These are phyloP conservation scores for Ustilago crameri DNA, from an alignment of 1,284 basidiomycete species.

Conservation along the genomic window DNA sequence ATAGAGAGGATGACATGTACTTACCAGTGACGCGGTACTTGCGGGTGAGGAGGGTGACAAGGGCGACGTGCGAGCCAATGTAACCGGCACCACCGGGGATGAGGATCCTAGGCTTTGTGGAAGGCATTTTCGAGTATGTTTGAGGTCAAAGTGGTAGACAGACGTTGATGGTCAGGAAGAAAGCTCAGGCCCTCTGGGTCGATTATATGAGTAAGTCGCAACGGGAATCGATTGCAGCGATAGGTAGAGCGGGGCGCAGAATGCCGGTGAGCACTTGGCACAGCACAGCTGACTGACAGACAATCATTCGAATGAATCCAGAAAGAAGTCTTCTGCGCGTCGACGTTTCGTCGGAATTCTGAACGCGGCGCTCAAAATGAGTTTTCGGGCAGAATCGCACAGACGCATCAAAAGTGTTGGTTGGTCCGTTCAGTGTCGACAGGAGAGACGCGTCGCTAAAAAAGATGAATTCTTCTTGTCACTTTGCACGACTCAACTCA, in stretches of 20 bases:
- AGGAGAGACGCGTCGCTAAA: not conserved
- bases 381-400: conserved; percentile 1
- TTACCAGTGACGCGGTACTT: conserved; percentile 79
- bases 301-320: too few species aligned
- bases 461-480: not conserved
- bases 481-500: not conserved
- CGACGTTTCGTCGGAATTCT: not conserved
- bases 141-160: too few species aligned
- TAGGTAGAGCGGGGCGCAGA: too few species aligned
- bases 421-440: too few species aligned
- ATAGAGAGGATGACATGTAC: conserved; percentile 10
- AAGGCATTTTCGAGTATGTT: conserved; percentile 23
- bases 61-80: conserved; percentile 89
- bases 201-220: not conserved
- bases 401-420: not conserved
- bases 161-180: conserved; percentile 11
- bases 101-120: conserved; percentile 62
- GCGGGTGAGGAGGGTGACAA: conserved; percentile 83
- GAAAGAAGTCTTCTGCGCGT: not conserved
- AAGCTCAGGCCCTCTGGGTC: not conserved
- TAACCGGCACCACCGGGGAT: conserved; percentile 68
- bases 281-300: too few species aligned
- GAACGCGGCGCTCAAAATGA: too few species aligned
- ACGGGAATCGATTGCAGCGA: not conserved
- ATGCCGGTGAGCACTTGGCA: too few species aligned